Base-by-base conservation (phyloP, 2,329 filamentous ascomycete genomes). In the Fusarium sarcochroum region DNA sequence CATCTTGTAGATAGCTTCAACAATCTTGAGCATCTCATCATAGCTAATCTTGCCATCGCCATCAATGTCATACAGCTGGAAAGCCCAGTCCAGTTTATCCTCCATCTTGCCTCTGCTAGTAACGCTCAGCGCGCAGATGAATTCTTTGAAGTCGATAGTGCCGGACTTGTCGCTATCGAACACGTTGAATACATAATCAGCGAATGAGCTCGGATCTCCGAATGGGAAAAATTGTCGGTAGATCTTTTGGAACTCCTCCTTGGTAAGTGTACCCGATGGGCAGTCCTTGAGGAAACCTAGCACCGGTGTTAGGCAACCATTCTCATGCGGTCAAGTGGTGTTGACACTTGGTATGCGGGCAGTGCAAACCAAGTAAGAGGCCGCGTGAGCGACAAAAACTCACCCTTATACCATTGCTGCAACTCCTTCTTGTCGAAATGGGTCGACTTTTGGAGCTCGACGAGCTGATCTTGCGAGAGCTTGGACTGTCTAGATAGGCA, bases 1-100 rank as follows among this genome's bases (percentile, higher is more conserved):
- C 96, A 99, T 99, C 82, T 98, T 99, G 87, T 99, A 99, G 78
- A 99, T 99, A 56, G 96, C 96, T 84, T 98, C 95, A 58, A 99
- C 96, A 78, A 99, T 99, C 74, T 94, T 91, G 71, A 99, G 86
- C 96, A 99, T 99, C 85, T 99, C 96, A 56, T 98, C 93, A 80
- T 98, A 99, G 80, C 92, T 97, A 77, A 99, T 99, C 86, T 98
- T 97, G 77, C 96, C 96, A 79, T 99, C 96, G 58, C 96, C 95
- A 77, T 99, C 96, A 76, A 99, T 98, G 82, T 99, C 96, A 82
- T 99, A 99, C 73, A 99, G 87, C 84, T 99, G 95, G 84, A 99
- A 99, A 17, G 96, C 96, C 96, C 96, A 99, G 80, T 98, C 95
- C 59, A 99, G 87, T 83, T 99, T 99, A 83, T 99, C 96, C 83